Base-by-base conservation (phyloP, 345 rosid genomes). In the Dipteronia dyeriana region DNA sequence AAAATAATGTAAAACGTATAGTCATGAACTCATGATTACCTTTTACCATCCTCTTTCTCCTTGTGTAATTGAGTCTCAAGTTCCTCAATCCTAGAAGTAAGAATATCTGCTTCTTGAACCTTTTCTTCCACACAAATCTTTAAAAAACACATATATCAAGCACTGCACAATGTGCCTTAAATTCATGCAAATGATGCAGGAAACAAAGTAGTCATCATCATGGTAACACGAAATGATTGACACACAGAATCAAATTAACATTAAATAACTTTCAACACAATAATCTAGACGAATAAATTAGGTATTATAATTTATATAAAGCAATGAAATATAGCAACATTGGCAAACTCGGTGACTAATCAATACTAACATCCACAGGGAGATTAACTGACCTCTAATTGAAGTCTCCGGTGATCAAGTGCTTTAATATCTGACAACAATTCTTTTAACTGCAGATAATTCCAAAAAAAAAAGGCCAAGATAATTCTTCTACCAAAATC, bases 21-120 rank as follows among this genome's bases (percentile, higher is more conserved):
- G 65, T 71, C 45, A 41, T 41, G 38, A 34, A 34, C 38, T 34
- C 22, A 54, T 45, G 64, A 78, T 79, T 78, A 94, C 99, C 97
- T 91, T 81, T 82, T 87, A 76, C 86, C 89, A 47, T 91, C 94
- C 61, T 92, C 94, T 87, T 83, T 91, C 87, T 94, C 98, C 70
- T 80, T 84, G 70, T 86, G 83, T 68, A 96, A 83, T 77, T 92
- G 92, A 81, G 86, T 80, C 81, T 88, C 91, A 79, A 92, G 93
- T 83, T 90, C 97, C 80, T 79, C 76, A 79, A 92, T 85, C 84
- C 85, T 90, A 73, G 91, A 91, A 69, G 86, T 76, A 74, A 97
- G 97, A 80, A 81, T 82, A 67, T 87, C 91, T 57, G 80, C 94
- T 85, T 91, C 95, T 73, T 91, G 93, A 80, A 72, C 85, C 81